Conservation (phyloP, 2,329 filamentous ascomycete species). For the Colletotrichum sp. region DNA sequence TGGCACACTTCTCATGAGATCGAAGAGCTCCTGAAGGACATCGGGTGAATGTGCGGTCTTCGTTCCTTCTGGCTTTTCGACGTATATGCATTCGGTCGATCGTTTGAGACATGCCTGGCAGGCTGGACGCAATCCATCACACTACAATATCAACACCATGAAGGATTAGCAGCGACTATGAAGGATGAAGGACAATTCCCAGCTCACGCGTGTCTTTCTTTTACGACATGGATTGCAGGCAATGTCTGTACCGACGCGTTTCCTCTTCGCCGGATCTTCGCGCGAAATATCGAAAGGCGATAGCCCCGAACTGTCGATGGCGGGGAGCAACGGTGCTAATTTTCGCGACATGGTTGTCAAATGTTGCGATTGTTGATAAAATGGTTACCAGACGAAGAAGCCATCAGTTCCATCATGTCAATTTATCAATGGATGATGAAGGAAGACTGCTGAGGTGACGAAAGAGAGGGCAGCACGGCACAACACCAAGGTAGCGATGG, state of each 20-base stretch:
- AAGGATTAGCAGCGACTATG: neutral
- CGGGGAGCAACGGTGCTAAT: conserved; percentile 6
- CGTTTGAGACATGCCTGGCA: conserved; percentile 24
- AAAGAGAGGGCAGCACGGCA: neutral
- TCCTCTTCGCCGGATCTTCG: conserved; percentile 19
- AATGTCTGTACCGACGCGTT: conserved; percentile 26
- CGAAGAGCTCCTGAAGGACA: conserved; percentile 24
- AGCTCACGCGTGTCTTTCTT: conserved; percentile 27
- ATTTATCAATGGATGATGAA: neutral
- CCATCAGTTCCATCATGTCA: neutral
- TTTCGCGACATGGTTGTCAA: neutral
- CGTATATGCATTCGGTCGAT: conserved; percentile 20
- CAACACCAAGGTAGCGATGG: neutral
- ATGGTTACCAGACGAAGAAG: neutral
- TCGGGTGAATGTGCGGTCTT: neutral
- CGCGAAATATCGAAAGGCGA: neutral
- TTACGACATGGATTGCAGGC: conserved; percentile 28
- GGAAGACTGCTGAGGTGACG: neutral
- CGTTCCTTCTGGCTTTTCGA: conserved; percentile 12
- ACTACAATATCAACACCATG: conserved; percentile 6
- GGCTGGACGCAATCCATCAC: conserved; percentile 23
- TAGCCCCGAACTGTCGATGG: neutral
- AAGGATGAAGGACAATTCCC: neutral
- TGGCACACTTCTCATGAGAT: conserved; percentile 26
- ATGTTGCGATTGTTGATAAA: neutral